Evolutionary conservation across 805 yeast species (phyloP).

Genomic region (Pichia cabralensis): DNA sequence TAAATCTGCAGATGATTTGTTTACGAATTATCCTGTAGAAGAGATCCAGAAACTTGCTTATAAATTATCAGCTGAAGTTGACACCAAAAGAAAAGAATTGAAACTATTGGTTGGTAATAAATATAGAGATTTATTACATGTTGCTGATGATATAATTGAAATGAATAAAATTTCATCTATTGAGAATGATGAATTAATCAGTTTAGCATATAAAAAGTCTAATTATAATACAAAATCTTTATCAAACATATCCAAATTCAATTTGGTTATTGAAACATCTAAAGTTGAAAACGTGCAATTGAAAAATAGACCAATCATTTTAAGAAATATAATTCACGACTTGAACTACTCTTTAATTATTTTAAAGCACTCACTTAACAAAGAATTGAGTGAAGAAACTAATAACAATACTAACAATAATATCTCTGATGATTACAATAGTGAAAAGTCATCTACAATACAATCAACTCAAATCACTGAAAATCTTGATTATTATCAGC

Average conservation of each 20-base stretch:
- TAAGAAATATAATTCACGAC: constrained; percentile 21
- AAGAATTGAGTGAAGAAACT: too few species aligned
- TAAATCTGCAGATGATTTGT: constrained; percentile 17
- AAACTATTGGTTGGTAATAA: constrained; percentile 25
- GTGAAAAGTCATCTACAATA: too few species aligned
- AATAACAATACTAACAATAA: too few species aligned
- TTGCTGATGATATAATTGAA: constrained; percentile 28
- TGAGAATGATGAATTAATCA: constrained; percentile 20
- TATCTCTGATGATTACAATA: constrained; percentile 1
- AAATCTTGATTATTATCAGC: constrained; percentile 1
- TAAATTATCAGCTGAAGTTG: constrained; percentile 15
- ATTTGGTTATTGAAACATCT: constrained; percentile 3
- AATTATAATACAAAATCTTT: constrained; percentile 17
- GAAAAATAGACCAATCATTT: constrained; percentile 13
- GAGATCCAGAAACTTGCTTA: constrained; percentile 19
- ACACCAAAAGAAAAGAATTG: constrained; percentile 17
- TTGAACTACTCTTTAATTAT: constrained; percentile 15
- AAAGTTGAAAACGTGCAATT: constrained; percentile 8
- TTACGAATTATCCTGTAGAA: constrained; percentile 21
- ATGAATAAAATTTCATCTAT: constrained; percentile 22
- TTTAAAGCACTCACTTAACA: constrained; percentile 5
- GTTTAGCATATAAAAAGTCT: constrained; percentile 22
- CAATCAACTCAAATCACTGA: too few species aligned
- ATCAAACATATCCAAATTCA: constrained; percentile 16
- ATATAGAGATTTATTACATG: constrained; percentile 27